These are phyloP conservation scores for Coemansia sp. DNA, from an alignment of 192 early-diverging fungal species.

Conservation along the genomic window DNA sequence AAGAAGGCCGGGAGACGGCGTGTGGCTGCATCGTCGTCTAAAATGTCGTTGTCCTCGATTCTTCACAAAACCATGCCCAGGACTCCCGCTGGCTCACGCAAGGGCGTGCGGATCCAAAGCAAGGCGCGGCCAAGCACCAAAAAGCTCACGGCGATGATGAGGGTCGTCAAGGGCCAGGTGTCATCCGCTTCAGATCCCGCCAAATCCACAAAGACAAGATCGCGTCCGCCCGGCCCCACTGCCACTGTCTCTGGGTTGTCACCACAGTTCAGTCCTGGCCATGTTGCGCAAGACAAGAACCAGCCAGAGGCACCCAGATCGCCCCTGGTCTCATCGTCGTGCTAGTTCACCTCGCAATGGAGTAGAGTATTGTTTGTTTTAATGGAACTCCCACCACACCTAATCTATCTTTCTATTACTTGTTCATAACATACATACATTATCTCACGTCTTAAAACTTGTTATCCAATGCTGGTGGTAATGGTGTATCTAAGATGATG, in stretches of 20 bases:
- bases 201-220: neutral
- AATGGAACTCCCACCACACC: neutral
- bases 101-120: neutral
- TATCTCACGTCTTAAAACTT: neutral
- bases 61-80: neutral
- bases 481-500: neutral
- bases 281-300: neutral
- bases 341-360: neutral
- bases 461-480: no score
- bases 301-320: constrained; percentile 19
- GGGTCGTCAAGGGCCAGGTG: constrained; percentile 27
- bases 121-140: neutral
- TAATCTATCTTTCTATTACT: neutral
- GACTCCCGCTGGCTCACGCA: neutral
- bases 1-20: neutral
- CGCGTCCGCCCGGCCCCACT: neutral
- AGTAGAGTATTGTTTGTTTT: neutral
- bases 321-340: constrained; percentile 17
- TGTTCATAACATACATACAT: neutral
- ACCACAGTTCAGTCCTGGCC: constrained; percentile 2
- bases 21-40: neutral
- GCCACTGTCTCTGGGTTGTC: neutral
- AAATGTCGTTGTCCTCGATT: constrained; percentile 5
- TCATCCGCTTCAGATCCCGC: constrained; percentile 1
- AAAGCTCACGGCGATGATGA: constrained; percentile 48